Conservation (phyloP, 2,329 filamentous ascomycete genomes). For the Gnomoniopsis sp. region DNA sequence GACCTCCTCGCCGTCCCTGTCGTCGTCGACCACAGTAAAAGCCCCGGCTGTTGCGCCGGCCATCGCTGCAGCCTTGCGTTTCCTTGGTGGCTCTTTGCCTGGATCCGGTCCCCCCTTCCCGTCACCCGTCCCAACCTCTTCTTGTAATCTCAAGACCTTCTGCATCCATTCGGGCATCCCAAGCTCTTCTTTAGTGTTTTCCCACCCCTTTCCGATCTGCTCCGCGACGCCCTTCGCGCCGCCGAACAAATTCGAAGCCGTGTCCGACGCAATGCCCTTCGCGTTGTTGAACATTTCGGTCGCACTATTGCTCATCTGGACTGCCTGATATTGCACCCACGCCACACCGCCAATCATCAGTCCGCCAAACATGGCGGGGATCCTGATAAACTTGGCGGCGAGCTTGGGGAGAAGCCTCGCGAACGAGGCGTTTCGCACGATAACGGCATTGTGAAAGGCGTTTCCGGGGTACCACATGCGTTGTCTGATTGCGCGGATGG, state of each 20-base stretch:
- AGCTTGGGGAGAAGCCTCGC: constrained; percentile 74
- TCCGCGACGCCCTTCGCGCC: constrained; percentile 71
- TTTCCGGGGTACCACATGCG: constrained; percentile 78
- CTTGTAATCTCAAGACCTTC: constrained; percentile 62
- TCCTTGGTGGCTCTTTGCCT: constrained; percentile 52
- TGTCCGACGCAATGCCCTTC: constrained; percentile 65
- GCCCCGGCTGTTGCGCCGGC: constrained; percentile 65
- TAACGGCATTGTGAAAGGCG: constrained; percentile 76
- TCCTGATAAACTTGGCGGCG: constrained; percentile 80
- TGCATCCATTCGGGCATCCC: constrained; percentile 75
- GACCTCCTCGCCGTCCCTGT: constrained; percentile 58
- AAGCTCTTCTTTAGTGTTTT: constrained; percentile 71
- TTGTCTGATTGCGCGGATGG: constrained; percentile 56
- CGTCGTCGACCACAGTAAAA: constrained; percentile 60
- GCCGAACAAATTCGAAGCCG: constrained; percentile 68
- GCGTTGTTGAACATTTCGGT: constrained; percentile 73
- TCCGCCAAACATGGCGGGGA: constrained; percentile 90
- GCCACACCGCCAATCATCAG: constrained; percentile 81
- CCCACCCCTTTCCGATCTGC: constrained; percentile 78
- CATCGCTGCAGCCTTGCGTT: constrained; percentile 55
- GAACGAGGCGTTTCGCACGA: constrained; percentile 62
- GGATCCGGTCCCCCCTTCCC: constrained; percentile 42
- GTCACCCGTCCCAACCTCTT: constrained; percentile 51
- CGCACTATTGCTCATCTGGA: constrained; percentile 74
- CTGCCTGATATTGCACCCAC: constrained; percentile 95